Evolutionary conservation across 2,329 filamentous ascomycete genomes (phyloP).

Genomic region (Fusarium pseudograminearum): DNA sequence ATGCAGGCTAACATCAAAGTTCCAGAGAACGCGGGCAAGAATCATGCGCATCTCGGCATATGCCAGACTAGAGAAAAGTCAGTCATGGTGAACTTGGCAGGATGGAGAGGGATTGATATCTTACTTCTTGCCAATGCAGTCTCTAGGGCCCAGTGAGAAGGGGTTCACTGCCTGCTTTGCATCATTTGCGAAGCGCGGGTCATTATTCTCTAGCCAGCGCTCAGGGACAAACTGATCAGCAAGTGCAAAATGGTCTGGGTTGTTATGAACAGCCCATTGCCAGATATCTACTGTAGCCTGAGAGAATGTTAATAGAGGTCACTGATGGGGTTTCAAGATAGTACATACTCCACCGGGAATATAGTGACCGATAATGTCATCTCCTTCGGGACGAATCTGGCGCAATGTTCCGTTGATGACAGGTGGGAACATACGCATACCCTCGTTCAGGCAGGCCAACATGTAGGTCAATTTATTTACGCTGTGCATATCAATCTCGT

Average conservation of each 20-base stretch:
- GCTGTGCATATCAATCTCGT: slow-evolving; percentile 53
- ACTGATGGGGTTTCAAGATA: accelerated
- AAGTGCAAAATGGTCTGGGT: slow-evolving; percentile 22
- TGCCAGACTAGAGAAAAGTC: background rate
- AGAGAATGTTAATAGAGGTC: background rate
- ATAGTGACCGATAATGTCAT: slow-evolving; percentile 29
- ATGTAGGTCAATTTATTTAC: slow-evolving; percentile 42
- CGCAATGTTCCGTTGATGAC: background rate
- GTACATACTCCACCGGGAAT: slow-evolving; percentile 49
- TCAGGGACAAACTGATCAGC: slow-evolving; percentile 5
- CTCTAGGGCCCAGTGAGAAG: slow-evolving; percentile 61
- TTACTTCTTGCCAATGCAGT: slow-evolving; percentile 64
- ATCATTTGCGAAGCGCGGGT: slow-evolving; percentile 53
- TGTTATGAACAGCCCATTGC: slow-evolving; percentile 28
- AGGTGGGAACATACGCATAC: slow-evolving; percentile 51
- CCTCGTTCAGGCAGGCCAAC: slow-evolving; percentile 56
- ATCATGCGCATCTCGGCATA: background rate
- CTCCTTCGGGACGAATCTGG: slow-evolving; percentile 51
- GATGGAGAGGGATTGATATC: accelerated
- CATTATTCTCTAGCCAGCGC: slow-evolving; percentile 25
- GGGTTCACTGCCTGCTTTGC: slow-evolving; percentile 58
- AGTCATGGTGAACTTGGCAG: background rate
- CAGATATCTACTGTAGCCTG: slow-evolving; percentile 23
- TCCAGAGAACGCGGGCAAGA: background rate
- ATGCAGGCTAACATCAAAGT: background rate